phyloP scores from a whole-genome alignment of 306 rosid species.

The Leucaena leucocephala region DNA sequence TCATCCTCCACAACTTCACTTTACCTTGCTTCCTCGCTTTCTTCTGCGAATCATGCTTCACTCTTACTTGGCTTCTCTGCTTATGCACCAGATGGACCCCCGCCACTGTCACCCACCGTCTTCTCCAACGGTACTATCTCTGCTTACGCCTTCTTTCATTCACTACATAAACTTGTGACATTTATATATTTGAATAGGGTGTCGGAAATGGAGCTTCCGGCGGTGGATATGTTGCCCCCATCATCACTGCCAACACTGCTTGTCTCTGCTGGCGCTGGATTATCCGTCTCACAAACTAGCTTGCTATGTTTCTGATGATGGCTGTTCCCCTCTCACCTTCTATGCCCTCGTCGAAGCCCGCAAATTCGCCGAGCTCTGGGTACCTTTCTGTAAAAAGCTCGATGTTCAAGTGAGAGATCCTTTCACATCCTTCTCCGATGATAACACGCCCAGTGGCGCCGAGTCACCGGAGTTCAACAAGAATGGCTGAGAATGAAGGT shows the following conservation, averaged over 20 bases:
- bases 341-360: conserved; percentile 60
- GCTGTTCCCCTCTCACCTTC: conserved; percentile 57
- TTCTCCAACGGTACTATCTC: not conserved
- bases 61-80: not conserved
- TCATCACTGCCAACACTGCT: conserved; percentile 62
- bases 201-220: conserved; percentile 48
- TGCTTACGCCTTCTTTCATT: too few species aligned
- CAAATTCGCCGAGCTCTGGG: conserved; percentile 59
- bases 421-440: conserved; percentile 47
- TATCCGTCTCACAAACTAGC: conserved; percentile 72
- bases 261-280: conserved; percentile 70
- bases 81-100: not conserved
- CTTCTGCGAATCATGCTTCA: not conserved
- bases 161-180: too few species aligned
- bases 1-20: not conserved
- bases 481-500: not conserved
- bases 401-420: conserved; percentile 65
- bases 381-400: conserved; percentile 64
- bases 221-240: conserved; percentile 70
- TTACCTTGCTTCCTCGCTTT: not conserved
- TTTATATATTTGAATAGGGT: conserved; percentile 34
- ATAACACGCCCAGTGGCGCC: not conserved
- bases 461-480: not conserved
- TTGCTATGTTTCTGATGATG: conserved; percentile 84
- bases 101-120: not conserved